Percentiles rank a stretch among this genome's conserved stretches.
Conservation (phyloP, 345 rosid species). For the Euclidium syriacum region DNA sequence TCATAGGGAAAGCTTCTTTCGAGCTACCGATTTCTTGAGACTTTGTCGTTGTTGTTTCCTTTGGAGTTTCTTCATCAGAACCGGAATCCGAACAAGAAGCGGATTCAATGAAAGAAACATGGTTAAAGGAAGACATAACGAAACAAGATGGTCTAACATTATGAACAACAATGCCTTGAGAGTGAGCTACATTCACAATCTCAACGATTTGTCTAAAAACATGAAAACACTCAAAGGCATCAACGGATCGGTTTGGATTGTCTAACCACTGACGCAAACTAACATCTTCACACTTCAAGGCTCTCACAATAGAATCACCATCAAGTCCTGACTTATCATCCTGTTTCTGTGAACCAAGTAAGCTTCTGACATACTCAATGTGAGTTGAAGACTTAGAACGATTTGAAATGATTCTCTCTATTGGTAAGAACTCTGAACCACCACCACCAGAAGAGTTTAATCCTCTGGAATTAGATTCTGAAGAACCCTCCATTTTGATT, state of each 20-base stretch:
- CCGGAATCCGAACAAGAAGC: constrained; percentile 94
- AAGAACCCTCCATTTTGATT: constrained; percentile 65
- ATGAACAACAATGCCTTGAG: constrained; percentile 78
- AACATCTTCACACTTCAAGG: constrained; percentile 62
- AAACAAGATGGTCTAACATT: constrained; percentile 93
- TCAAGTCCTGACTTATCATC: constrained; percentile 40
- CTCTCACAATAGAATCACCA: constrained; percentile 39
- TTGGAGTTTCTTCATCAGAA: constrained; percentile 62
- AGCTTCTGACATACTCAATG: constrained; percentile 47
- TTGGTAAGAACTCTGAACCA: constrained; percentile 33
- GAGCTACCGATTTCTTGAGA: constrained; percentile 32
- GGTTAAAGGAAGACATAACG: constrained; percentile 72
- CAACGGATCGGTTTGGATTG: constrained; percentile 58
- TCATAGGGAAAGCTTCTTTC: constrained; percentile 77
- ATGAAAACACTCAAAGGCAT: constrained; percentile 78
- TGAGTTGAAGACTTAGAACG: constrained; percentile 44
- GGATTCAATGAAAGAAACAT: constrained; percentile 82
- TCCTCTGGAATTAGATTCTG: constrained; percentile 63
- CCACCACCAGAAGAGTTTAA: constrained; percentile 43
- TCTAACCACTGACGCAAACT: constrained; percentile 97
- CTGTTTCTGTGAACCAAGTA: constrained; percentile 38
- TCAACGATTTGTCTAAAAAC: constrained; percentile 83
- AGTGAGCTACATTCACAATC: constrained; percentile 73
- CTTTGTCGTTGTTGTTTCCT: constrained; percentile 27
- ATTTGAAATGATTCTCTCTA: constrained; percentile 26